Conservation (phyloP, 345 rosid species). For the Leavenworthia alabamica region DNA sequence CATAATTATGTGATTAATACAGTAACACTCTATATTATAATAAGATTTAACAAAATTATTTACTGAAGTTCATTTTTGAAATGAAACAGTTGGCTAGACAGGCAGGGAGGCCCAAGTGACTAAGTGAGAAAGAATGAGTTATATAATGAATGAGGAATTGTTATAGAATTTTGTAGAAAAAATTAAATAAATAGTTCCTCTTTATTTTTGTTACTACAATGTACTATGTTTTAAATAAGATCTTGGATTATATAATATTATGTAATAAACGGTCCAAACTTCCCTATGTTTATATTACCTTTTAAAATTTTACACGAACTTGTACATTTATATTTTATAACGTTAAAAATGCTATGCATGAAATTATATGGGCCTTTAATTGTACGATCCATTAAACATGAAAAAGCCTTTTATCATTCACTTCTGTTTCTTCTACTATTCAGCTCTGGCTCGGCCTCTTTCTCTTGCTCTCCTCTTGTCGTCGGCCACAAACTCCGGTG, state of each 20-base stretch:
- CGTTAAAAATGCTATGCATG: too few species aligned
- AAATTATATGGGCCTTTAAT: background rate
- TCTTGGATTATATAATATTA: constrained; percentile 14
- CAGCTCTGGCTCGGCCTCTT: background rate
- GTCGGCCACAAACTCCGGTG: constrained; percentile 1
- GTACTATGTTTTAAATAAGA: constrained; percentile 18
- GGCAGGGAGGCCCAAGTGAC: constrained; percentile 61
- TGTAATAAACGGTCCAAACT: constrained; percentile 28
- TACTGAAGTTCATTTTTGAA: background rate
- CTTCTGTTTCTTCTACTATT: background rate
- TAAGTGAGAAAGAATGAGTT: constrained; percentile 11
- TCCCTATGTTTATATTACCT: background rate
- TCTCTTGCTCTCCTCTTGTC: background rate
- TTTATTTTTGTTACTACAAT: background rate
- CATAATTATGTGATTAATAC: background rate
- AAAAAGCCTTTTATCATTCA: background rate
- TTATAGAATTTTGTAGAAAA: constrained; percentile 26
- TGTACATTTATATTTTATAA: too few species aligned
- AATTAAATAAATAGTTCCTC: constrained; percentile 23
- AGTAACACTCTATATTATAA: background rate
- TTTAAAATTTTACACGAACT: too few species aligned
- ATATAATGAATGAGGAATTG: constrained; percentile 26
- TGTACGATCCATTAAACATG: background rate
- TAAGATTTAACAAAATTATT: background rate
- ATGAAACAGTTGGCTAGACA: constrained; percentile 62